A percentile compares a stretch with the other conserved stretches of the same genome.
Conservation (phyloP, 73 alveolate species). For the Paraurostyla sp. region DNA sequence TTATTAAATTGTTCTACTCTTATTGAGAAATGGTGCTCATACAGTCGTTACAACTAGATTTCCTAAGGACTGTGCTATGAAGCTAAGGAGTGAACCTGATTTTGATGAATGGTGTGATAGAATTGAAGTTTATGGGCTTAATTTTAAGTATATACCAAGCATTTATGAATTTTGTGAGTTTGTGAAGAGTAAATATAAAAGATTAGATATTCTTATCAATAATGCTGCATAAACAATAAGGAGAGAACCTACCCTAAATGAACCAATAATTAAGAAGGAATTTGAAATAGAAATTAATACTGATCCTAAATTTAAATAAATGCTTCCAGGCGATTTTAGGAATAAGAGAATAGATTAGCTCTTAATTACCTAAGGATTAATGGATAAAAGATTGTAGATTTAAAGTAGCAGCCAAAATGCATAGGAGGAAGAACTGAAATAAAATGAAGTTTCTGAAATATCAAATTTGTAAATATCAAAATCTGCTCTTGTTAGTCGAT, state of each 20-base stretch:
- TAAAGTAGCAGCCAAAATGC: background rate
- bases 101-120: slow-evolving; percentile 83
- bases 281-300: background rate
- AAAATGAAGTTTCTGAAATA: background rate
- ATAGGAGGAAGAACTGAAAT: background rate
- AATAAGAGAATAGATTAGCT: slow-evolving; percentile 11
- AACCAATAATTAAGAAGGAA: slow-evolving; percentile 8
- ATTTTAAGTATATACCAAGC: slow-evolving; percentile 62
- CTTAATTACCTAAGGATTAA: background rate
- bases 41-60: slow-evolving; percentile 94
- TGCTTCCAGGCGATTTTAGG: slow-evolving; percentile 27
- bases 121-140: slow-evolving; percentile 77
- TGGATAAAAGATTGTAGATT: background rate
- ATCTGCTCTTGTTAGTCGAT: slow-evolving; percentile 53
- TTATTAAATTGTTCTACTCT: slow-evolving; percentile 82
- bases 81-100: slow-evolving; percentile 83
- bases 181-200: slow-evolving; percentile 47
- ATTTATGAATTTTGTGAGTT: slow-evolving; percentile 73
- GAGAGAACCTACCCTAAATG: slow-evolving; percentile 62
- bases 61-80: slow-evolving; percentile 91
- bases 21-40: slow-evolving; percentile 89
- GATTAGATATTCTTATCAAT: slow-evolving; percentile 81
- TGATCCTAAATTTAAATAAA: background rate
- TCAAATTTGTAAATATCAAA: background rate
- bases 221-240: slow-evolving; percentile 88